Conservation (phyloP, 208 protist species). For the Trypanosoma mega region DNA sequence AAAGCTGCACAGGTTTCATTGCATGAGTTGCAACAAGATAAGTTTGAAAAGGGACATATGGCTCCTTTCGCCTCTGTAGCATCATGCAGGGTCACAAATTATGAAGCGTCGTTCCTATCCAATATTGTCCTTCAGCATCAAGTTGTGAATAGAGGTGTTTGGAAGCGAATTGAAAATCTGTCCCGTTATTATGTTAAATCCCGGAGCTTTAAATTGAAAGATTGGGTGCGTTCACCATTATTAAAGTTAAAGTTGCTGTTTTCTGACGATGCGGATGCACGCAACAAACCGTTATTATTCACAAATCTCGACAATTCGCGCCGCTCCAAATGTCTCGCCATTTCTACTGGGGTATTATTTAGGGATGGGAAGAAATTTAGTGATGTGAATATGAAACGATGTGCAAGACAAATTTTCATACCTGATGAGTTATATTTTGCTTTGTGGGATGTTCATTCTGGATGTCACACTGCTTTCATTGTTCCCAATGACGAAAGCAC, state of each 20-base stretch:
- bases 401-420: constrained; percentile 14
- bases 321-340: constrained; percentile 3
- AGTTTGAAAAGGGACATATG: constrained; percentile 65
- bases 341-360: constrained; percentile 19
- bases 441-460: constrained; percentile 41
- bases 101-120: constrained; percentile 51
- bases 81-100: constrained; percentile 20
- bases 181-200: constrained; percentile 46
- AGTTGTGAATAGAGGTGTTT: constrained; percentile 50
- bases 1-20: constrained; percentile 20
- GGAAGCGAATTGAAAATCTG: constrained; percentile 49
- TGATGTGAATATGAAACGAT: not conserved
- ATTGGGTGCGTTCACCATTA: not conserved
- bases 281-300: no score
- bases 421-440: constrained; percentile 56
- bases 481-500: constrained; percentile 38
- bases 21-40: constrained; percentile 19
- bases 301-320: no score
- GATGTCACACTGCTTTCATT: constrained; percentile 49
- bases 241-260: constrained; percentile 1
- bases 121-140: constrained; percentile 58
- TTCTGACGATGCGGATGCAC: no score
- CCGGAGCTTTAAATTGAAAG: not conserved
- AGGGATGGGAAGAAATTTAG: constrained; percentile 10
- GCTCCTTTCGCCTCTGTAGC: constrained; percentile 64